Percentiles rank a stretch among this genome's conserved stretches.
Evolutionary conservation across 2,329 filamentous ascomycete genomes (phyloP).

Genomic region (Microdochium trichocladiopsis): DNA sequence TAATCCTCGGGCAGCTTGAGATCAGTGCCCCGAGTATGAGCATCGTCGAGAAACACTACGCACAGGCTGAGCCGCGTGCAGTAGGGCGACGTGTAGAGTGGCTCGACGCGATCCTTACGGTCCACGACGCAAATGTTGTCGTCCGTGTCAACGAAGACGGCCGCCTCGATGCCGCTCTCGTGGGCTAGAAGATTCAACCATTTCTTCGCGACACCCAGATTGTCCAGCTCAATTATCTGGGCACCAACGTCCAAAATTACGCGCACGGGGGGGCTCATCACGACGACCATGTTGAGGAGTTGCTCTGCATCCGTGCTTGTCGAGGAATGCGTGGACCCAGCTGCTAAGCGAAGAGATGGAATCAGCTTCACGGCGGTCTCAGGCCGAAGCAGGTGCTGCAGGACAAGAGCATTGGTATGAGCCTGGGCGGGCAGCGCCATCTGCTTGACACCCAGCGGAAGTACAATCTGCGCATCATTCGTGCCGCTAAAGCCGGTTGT

Average conservation of each 20-base stretch:
- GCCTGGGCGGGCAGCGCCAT: conserved; percentile 44
- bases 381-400: conserved; percentile 47
- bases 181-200: conserved; percentile 39
- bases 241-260: conserved; percentile 69
- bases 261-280: conserved; percentile 29
- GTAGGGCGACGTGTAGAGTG: conserved; percentile 52
- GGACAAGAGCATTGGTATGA: conserved; percentile 62
- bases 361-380: conserved; percentile 37
- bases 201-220: conserved; percentile 39
- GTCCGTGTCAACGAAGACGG: conserved; percentile 49
- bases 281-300: conserved; percentile 37
- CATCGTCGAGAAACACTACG: conserved; percentile 62
- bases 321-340: conserved; percentile 2
- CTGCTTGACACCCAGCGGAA: conserved; percentile 51
- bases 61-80: conserved; percentile 48
- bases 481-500: conserved; percentile 67
- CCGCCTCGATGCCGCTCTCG: conserved; percentile 26
- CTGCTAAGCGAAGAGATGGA: neutral
- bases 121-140: conserved; percentile 50
- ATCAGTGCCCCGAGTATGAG: conserved; percentile 65
- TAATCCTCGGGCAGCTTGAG: conserved; percentile 51
- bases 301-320: conserved; percentile 23
- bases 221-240: conserved; percentile 58
- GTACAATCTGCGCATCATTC: conserved; percentile 50
- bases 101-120: conserved; percentile 33